phyloP scores from a whole-genome alignment of 305 asterid genomes.

The Solanum chacoense region DNA sequence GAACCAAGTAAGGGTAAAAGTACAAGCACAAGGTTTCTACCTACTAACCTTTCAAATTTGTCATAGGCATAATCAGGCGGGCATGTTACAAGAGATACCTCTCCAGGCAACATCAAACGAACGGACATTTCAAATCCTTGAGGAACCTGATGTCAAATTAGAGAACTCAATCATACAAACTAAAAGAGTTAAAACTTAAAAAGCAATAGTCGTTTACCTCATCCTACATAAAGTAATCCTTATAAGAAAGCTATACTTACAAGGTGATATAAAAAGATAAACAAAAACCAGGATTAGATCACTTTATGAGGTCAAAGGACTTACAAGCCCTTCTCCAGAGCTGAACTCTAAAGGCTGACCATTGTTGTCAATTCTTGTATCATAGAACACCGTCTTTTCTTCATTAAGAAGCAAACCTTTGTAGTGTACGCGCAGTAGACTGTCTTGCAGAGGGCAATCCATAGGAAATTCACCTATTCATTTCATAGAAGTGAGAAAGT shows the following conservation, averaged over 20 bases:
- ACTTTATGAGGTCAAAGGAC: slow-evolving; percentile 21
- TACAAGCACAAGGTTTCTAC: not conserved
- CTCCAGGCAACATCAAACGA: slow-evolving; percentile 94
- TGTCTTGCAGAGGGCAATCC: slow-evolving; percentile 99
- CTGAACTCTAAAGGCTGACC: slow-evolving; percentile 90
- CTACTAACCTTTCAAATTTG: slow-evolving; percentile 70
- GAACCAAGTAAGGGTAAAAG: not conserved
- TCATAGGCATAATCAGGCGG: slow-evolving; percentile 98
- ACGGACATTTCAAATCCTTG: slow-evolving; percentile 98
- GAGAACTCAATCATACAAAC: slow-evolving; percentile 4
- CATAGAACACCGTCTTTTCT: slow-evolving; percentile 69
- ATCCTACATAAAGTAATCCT: not conserved
- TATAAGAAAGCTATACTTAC: not conserved
- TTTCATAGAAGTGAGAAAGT: slow-evolving; percentile 18
- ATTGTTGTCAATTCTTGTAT: slow-evolving; percentile 57
- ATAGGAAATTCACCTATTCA: slow-evolving; percentile 91
- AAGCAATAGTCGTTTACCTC: not conserved
- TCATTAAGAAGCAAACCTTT: slow-evolving; percentile 87
- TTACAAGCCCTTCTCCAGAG: slow-evolving; percentile 98
- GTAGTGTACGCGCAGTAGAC: slow-evolving; percentile 77
- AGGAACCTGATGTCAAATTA: slow-evolving; percentile 52
- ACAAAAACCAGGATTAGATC: not conserved
- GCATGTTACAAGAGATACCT: slow-evolving; percentile 76
- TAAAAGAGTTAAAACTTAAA: not conserved
- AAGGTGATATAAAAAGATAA: not conserved